Base-by-base conservation (phyloP, 1,139 yeast species). In the Taphrina communis region DNA sequence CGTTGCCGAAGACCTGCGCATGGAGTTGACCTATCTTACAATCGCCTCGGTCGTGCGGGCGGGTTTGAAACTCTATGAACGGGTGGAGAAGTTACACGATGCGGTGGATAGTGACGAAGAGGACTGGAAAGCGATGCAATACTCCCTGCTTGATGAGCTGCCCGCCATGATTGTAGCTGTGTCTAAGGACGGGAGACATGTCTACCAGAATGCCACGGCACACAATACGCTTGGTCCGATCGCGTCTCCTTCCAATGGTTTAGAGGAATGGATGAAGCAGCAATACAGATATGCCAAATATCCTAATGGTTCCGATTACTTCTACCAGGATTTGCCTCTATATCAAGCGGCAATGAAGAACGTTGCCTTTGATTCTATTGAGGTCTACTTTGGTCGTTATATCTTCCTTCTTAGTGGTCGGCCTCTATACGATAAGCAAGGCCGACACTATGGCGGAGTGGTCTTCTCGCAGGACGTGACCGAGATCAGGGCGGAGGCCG, bases 151-250 rank as follows among this genome's bases (percentile, higher is more conserved):
- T 12, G 67, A 63, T 25, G 53, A 55, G 21, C 9, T 63, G 31
- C 67, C 67, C 5, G 67, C 67, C 2, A 46, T 48, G n/a, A 48
- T 63, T n/a, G 67, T 63, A 17, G 67, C 67, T 7, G 55, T 63
- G 14, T 63, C 67, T 8, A 46, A 35, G 21, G 67, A 63, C 35
- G 67, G 67, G 38, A 39, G 56, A 17, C 61, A 63, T 38, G 41
- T 57, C 38, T 63, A 63, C 21, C 67, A 63, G 48, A 63, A 63
- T 38, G 61, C 67, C 17, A 35, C n/a, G 42, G 60, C 67, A 11
- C 67, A 63, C 31, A 9, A 14, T 3, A 44, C 61, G 6, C 25
- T 63, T 25, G 67, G 67, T 14, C 61, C 67, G n/a, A 63, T 63
- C 8, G 42, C 59, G 19, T 31, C 56, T 4, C 41, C 67, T 31